Conservation (phyloP, 176 grass and related monocot genomes). For the Otatea glauca region DNA sequence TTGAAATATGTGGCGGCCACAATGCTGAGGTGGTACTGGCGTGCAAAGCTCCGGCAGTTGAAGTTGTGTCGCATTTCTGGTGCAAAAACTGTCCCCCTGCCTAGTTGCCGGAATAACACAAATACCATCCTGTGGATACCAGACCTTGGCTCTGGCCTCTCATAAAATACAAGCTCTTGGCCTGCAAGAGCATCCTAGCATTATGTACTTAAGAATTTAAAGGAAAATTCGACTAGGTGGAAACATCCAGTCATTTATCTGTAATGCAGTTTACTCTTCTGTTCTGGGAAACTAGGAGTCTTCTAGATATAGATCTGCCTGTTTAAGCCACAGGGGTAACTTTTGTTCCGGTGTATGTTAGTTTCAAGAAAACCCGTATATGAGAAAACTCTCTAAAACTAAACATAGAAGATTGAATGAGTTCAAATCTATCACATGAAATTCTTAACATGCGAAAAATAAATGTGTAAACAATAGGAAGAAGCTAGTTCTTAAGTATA, state of each 20-base stretch:
- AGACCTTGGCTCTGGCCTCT: slow-evolving; percentile 65
- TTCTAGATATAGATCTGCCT: slow-evolving; percentile 3
- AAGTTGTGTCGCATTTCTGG: slow-evolving; percentile 68
- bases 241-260: slow-evolving; percentile 5
- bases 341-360: slow-evolving; percentile 6
- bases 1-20: slow-evolving; percentile 70
- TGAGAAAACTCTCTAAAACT: background rate
- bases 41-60: slow-evolving; percentile 57
- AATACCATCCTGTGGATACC: slow-evolving; percentile 83
- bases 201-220: slow-evolving; percentile 36
- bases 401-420: background rate
- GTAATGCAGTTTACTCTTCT: background rate
- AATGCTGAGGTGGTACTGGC: slow-evolving; percentile 62
- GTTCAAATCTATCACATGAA: slow-evolving; percentile 1
- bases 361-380: background rate
- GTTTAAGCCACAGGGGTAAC: background rate
- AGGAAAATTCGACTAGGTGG: background rate
- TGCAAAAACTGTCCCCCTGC: slow-evolving; percentile 57
- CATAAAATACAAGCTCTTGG: slow-evolving; percentile 58
- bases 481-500: background rate
- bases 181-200: slow-evolving; percentile 44
- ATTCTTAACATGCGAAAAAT: background rate
- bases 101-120: slow-evolving; percentile 64
- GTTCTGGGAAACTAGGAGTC: background rate
- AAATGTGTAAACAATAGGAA: slow-evolving; percentile 3